These are phyloP conservation scores for Pulicaria dysenterica DNA, from an alignment of 129 eudicot genomes.

Conservation along the genomic window DNA sequence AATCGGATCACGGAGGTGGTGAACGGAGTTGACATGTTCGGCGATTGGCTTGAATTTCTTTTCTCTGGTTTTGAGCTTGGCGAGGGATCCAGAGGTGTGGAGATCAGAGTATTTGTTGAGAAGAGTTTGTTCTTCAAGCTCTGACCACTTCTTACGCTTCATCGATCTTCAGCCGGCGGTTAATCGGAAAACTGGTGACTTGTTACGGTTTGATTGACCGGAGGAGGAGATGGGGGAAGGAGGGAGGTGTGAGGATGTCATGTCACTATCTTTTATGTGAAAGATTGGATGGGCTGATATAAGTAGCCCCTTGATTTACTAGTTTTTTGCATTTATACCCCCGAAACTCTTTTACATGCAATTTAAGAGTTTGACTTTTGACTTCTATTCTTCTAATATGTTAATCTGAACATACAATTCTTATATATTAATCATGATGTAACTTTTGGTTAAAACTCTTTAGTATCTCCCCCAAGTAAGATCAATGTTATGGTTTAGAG, in stretches of 20 bases:
- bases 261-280: slow-evolving; percentile 8
- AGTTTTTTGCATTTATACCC: background rate
- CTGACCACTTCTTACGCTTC: slow-evolving; percentile 99
- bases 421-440: no score
- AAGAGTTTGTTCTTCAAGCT: slow-evolving; percentile 69
- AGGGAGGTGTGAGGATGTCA: slow-evolving; percentile 3
- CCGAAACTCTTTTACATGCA: no score
- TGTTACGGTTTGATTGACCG: slow-evolving; percentile 24
- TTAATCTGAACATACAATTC: no score
- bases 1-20: slow-evolving; percentile 70
- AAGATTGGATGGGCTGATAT: slow-evolving; percentile 1
- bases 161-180: slow-evolving; percentile 28
- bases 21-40: slow-evolving; percentile 75
- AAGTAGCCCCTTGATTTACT: background rate
- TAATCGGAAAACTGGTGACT: slow-evolving; percentile 20
- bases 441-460: no score
- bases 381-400: no score
- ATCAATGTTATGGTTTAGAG: no score
- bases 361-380: no score
- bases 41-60: slow-evolving; percentile 90
- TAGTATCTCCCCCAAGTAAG: no score
- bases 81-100: slow-evolving; percentile 55
- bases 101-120: slow-evolving; percentile 66
- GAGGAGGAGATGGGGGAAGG: slow-evolving; percentile 5
- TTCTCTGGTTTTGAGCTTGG: slow-evolving; percentile 83